phyloP scores from a whole-genome alignment of 805 yeast species.

The Myxozyma kluyveri region DNA sequence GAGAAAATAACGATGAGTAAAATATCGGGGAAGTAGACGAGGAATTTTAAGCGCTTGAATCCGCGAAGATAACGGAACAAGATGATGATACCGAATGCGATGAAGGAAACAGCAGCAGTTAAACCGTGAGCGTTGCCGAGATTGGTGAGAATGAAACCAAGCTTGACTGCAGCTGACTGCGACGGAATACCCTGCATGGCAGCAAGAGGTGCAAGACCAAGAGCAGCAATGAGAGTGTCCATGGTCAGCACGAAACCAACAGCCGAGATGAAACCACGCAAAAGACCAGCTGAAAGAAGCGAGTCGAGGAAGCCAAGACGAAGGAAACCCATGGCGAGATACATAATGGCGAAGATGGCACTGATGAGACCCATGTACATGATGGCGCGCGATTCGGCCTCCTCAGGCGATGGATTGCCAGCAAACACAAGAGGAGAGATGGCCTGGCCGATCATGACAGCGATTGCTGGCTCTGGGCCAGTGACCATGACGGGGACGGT shows the following conservation, averaged over 20 bases:
- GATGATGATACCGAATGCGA: slow-evolving; percentile 49
- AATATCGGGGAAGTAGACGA: slow-evolving; percentile 80
- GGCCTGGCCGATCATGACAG: slow-evolving; percentile 77
- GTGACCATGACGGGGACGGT: slow-evolving; percentile 86
- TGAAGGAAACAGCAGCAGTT: slow-evolving; percentile 60
- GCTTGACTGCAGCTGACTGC: slow-evolving; percentile 70
- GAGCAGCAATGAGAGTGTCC: slow-evolving; percentile 67
- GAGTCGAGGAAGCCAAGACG: slow-evolving; percentile 83
- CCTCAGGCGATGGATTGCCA: slow-evolving; percentile 34
- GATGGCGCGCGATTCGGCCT: slow-evolving; percentile 23
- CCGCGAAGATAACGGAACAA: slow-evolving; percentile 41
- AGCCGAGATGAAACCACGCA: slow-evolving; percentile 81
- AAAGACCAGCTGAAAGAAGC: slow-evolving; percentile 69
- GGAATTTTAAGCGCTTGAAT: slow-evolving; percentile 42
- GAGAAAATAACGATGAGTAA: slow-evolving; percentile 65
- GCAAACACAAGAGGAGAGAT: slow-evolving; percentile 55
- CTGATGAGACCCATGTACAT: slow-evolving; percentile 59
- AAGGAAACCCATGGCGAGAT: slow-evolving; percentile 72
- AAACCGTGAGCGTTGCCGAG: slow-evolving; percentile 49
- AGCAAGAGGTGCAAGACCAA: slow-evolving; percentile 59
- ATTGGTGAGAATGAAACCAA: slow-evolving; percentile 55
- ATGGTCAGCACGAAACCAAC: slow-evolving; percentile 81
- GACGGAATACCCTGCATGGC: slow-evolving; percentile 50
- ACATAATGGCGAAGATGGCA: slow-evolving; percentile 68
- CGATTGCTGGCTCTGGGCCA: slow-evolving; percentile 88